Evolutionary conservation across 352 stramenopile species (phyloP), one percentile per base, ranked within the genome.

Genomic region (Phytophthora europaea): DNA sequence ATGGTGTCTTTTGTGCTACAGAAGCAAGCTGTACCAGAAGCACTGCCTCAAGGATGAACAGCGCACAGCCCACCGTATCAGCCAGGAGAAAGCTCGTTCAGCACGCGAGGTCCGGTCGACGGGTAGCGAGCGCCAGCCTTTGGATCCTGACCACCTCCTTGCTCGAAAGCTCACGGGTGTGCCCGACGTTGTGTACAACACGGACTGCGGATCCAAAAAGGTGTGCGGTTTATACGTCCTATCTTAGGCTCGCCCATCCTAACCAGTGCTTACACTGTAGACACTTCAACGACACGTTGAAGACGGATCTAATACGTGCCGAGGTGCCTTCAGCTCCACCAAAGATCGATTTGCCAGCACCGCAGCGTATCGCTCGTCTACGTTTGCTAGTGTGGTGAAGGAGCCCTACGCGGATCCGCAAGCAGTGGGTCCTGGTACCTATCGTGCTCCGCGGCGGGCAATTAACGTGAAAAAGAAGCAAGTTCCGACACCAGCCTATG

Each of bases 331-430:
- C 56, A 90, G 78, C 53, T 92, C 87, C 10, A 81, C 76, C 23
- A 90, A 85, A 76, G 83, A 93, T 53, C 75, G 86, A 2, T 91
- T 92, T 67, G 84, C 83, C 18, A 93, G 84, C 54, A 83, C 87
- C 0, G 84, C 80, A 1, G 87, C 84, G 16, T 94, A 92, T 70
- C 83, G 84, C 9, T 72, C 84, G 23, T 92, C 81, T 6, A 91
- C 80, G 3, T 94, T 92, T 62, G 83, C 84, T 33, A 92, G 83
- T 48, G 80, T 94, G 26, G 86, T 90, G 15, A 94, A 91, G 38
- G 87, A 94, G 59, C 84, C 84, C 5, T 94, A 89, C 34, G 71
- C 82, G n/a, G 76, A 90, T 45, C 83, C 82, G 6, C 72, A 89
- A 50, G 76, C 84, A 0, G 85, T 92, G 16, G 81, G 87, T 3